These are phyloP conservation scores for Cutaneotrichosporon dermatis DNA, from an alignment of 1,284 basidiomycete genomes.

Conservation along the genomic window DNA sequence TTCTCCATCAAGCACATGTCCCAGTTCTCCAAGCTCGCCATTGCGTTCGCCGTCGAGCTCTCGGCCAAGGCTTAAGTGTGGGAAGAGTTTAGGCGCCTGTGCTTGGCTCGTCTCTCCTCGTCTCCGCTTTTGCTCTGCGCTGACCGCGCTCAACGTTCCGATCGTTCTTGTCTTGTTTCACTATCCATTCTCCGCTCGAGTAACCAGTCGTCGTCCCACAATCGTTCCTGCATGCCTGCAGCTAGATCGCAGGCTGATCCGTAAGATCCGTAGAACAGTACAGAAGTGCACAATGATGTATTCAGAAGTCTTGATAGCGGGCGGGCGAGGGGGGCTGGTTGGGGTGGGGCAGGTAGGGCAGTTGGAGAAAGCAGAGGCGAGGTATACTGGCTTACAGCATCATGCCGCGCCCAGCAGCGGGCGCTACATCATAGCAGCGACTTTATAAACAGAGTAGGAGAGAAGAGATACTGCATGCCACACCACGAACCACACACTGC, in stretches of 20 bases:
- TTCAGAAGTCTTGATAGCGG: constrained; percentile 1
- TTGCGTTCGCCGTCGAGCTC: constrained; percentile 77
- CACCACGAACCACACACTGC: too few species aligned
- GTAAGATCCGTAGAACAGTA: background rate
- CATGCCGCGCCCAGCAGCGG: too few species aligned
- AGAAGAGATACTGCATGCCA: too few species aligned
- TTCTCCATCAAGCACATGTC: constrained; percentile 65
- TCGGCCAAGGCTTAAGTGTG: background rate
- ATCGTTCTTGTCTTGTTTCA: background rate
- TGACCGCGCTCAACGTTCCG: background rate
- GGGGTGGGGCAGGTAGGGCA: background rate
- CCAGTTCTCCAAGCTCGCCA: constrained; percentile 78
- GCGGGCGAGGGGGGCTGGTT: background rate
- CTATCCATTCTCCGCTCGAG: background rate
- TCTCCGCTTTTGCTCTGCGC: too few species aligned
- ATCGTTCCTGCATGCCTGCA: background rate
- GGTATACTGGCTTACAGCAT: too few species aligned
- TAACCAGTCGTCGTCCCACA: background rate
- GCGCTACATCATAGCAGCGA: too few species aligned
- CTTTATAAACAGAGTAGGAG: too few species aligned
- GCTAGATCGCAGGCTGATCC: background rate
- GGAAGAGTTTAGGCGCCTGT: background rate
- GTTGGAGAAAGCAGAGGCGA: too few species aligned
- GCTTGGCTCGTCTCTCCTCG: background rate
- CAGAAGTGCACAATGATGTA: background rate